Conservation (phyloP, 345 rosid species). For the Boechera divaricarpa region DNA sequence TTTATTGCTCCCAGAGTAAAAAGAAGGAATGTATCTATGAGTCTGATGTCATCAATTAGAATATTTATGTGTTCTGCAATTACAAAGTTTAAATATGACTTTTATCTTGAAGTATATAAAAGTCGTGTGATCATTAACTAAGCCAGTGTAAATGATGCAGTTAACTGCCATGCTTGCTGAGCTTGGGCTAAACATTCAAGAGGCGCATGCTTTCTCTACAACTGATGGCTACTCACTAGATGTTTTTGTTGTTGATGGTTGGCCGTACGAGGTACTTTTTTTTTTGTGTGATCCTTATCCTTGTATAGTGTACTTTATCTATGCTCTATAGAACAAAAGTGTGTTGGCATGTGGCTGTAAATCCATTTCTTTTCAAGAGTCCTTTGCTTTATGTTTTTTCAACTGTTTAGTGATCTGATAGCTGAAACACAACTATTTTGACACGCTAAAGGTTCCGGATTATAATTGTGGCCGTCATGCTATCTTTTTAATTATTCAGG, state of each 20-base stretch:
- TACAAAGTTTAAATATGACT: too few species aligned
- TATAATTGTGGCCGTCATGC: constrained; percentile 41
- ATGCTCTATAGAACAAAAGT: constrained; percentile 8
- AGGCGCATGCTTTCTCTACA: constrained; percentile 97
- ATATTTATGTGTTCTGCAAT: background rate
- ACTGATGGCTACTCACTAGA: constrained; percentile 92
- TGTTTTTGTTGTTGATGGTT: constrained; percentile 99
- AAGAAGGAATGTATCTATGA: background rate
- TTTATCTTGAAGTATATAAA: background rate
- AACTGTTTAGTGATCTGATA: constrained; percentile 9
- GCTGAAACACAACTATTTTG: constrained; percentile 17
- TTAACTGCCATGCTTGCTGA: constrained; percentile 89
- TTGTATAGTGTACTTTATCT: constrained; percentile 3
- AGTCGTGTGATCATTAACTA: constrained; percentile 25
- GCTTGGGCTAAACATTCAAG: constrained; percentile 94
- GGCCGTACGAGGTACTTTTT: constrained; percentile 89
- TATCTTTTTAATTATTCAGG: constrained; percentile 59
- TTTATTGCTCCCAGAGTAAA: background rate
- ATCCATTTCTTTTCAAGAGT: constrained; percentile 3
- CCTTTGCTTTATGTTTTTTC: constrained; percentile 10
- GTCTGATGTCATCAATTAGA: constrained; percentile 5
- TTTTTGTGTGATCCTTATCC: constrained; percentile 7
- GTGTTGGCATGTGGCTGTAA: constrained; percentile 20
- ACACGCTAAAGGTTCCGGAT: background rate
- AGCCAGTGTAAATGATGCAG: constrained; percentile 54